Evolutionary conservation across 1,284 basidiomycete genomes (phyloP).

Genomic region (Sporisorium reilianum): DNA sequence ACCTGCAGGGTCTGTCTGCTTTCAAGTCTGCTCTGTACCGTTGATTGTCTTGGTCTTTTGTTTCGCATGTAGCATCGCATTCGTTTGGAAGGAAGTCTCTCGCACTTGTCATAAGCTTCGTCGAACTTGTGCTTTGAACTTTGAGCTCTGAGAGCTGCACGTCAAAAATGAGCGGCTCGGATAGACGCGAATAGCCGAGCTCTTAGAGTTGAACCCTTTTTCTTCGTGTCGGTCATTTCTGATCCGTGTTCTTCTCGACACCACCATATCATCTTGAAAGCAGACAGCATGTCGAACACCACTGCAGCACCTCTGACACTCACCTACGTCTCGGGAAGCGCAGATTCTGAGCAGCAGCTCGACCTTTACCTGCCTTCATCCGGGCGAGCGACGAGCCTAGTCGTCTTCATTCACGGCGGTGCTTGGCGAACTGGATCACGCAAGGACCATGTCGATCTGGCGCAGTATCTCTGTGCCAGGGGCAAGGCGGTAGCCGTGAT

Average conservation of each 20-base stretch:
- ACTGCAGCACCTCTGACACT: constrained; percentile 2
- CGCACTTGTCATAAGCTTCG: not conserved
- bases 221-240: not conserved
- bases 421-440: constrained; percentile 51
- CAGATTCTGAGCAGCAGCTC: constrained; percentile 39
- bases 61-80: not conserved
- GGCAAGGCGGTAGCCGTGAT: constrained; percentile 43
- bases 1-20: constrained; percentile 72
- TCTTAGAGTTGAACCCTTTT: constrained; percentile 11
- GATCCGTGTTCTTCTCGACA: not conserved
- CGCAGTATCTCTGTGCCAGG: constrained; percentile 17
- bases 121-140: no score
- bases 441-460: constrained; percentile 37
- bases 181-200: constrained; percentile 41
- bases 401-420: constrained; percentile 47
- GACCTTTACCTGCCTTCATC: constrained; percentile 34
- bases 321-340: constrained; percentile 25
- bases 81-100: not conserved
- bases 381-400: constrained; percentile 7
- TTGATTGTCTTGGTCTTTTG: not conserved
- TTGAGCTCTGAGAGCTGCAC: not conserved
- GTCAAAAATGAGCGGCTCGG: constrained; percentile 1
- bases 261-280: not conserved
- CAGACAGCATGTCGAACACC: constrained; percentile 5
- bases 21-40: constrained; percentile 41